Base-by-base conservation (phyloP, 352 stramenopile species). In the Globisporangium yorkense region DNA sequence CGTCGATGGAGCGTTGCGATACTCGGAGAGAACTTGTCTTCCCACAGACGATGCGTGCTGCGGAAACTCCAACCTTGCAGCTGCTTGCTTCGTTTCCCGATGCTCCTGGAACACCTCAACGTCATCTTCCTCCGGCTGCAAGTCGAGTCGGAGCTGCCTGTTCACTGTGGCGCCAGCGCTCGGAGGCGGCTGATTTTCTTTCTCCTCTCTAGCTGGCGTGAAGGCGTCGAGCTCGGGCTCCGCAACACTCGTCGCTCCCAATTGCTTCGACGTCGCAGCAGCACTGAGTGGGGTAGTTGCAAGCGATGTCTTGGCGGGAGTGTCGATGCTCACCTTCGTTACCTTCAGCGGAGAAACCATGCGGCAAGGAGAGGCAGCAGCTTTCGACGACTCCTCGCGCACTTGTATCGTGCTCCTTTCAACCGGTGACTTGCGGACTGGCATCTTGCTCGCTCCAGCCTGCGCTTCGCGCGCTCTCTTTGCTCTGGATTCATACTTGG, bases 11-110 rank as follows among this genome's bases (percentile, higher is more conserved):
- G 87, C 81, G 1, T 76, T 87, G n/a, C 80, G 80, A 37, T 74
- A 81, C 40, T 90, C 79, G 2, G 83, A 91, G 15, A 89, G 61
- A 6, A 91, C 72, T 56, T 92, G 80, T 33, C 76, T 72, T 2
- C 80, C 75, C 21, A 88, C 68, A 5, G 77, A 87, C 18, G 80
- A 87, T 2, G 56, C 1, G 2, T 27, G 49, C 15, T 39, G 49
- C 10, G 18, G 18, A n/a, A 29, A 48, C 43, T 27, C 20, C 3
- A 31, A 6, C 7, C 29, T 15, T 29, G 49, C 7, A 27, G 46
- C 27, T 54, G 63, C 9, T 57, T 41, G 4, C 9, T 40, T 53
- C 7, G 15, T 16, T 31, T 48, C 43, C 1, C n/a, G 18, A 4
- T 29, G n/a, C 13, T 10, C 5, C 3, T 29, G 43, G 7, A 15